phyloP scores from a whole-genome alignment of 176 grass and related monocot species.

The Eremochloa ophiuroides region DNA sequence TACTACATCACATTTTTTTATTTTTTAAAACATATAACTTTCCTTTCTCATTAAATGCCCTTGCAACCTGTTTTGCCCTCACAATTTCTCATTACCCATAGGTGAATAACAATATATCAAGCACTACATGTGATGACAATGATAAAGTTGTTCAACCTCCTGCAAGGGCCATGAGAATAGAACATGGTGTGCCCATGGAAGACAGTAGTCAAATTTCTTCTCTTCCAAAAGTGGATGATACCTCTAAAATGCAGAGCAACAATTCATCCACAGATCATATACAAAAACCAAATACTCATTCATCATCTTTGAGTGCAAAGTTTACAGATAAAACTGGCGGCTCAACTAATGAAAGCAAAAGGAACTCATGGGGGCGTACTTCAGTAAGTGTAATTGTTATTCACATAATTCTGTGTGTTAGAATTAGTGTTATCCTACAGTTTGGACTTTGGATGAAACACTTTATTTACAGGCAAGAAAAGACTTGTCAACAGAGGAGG shows the following conservation, averaged over 20 bases:
- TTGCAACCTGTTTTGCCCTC: conserved; percentile 15
- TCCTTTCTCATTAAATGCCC: conserved; percentile 15
- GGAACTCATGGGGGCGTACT: conserved; percentile 69
- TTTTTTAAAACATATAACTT: conserved; percentile 12
- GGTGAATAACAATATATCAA: conserved; percentile 24
- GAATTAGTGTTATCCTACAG: conserved; percentile 20
- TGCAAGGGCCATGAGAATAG: conserved; percentile 6
- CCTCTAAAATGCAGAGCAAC: conserved; percentile 4
- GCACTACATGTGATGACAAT: conserved; percentile 21
- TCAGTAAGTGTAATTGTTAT: conserved; percentile 56
- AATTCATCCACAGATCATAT: conserved; percentile 27
- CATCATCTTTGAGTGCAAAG: conserved; percentile 35
- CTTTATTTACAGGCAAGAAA: conserved; percentile 78
- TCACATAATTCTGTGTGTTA: conserved; percentile 27
- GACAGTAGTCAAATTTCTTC: conserved; percentile 25
- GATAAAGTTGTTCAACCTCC: conserved; percentile 24
- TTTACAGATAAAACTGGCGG: conserved; percentile 27
- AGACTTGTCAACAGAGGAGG: conserved; percentile 64
- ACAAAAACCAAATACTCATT: conserved; percentile 26
- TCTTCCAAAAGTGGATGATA: conserved; percentile 6
- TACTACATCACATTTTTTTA: neutral
- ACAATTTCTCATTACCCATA: conserved; percentile 24
- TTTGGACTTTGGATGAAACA: conserved; percentile 29
- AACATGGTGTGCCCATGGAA: neutral
- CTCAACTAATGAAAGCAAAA: conserved; percentile 24